Evolutionary conservation across 176 grass and related monocot genomes (phyloP).

Genomic region (Aegilops sharonensis): DNA sequence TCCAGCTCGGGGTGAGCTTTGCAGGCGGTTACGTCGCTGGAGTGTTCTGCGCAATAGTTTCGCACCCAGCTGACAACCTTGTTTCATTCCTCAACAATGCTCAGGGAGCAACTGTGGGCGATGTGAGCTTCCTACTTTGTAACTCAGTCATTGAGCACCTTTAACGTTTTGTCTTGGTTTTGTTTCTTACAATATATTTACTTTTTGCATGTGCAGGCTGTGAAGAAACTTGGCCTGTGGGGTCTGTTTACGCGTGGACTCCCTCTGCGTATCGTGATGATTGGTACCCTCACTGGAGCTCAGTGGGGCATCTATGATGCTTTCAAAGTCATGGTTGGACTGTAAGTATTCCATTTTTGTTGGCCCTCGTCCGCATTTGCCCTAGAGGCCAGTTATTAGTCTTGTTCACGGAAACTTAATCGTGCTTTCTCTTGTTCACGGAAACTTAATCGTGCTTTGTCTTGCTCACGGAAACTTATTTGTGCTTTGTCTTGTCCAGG

Average conservation of each 20-base stretch:
- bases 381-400: background rate
- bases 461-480: background rate
- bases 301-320: constrained; percentile 88
- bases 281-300: constrained; percentile 71
- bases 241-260: constrained; percentile 75
- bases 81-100: constrained; percentile 85
- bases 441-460: background rate
- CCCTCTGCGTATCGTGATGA: constrained; percentile 74
- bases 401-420: background rate
- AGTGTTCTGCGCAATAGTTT: constrained; percentile 74
- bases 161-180: background rate
- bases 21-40: constrained; percentile 74
- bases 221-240: constrained; percentile 72
- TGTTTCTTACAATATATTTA: background rate
- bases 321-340: constrained; percentile 84
- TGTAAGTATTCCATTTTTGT: constrained; percentile 51
- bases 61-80: constrained; percentile 79
- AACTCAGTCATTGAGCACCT: background rate
- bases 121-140: constrained; percentile 51
- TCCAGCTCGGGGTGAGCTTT: constrained; percentile 81
- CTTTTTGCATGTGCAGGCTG: constrained; percentile 48
- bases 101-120: constrained; percentile 53
- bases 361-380: background rate
- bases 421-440: background rate
- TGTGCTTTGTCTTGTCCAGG: constrained; percentile 23